Base-by-base conservation (phyloP, 2,329 filamentous ascomycete genomes). In the Trichophyton verrucosum region DNA sequence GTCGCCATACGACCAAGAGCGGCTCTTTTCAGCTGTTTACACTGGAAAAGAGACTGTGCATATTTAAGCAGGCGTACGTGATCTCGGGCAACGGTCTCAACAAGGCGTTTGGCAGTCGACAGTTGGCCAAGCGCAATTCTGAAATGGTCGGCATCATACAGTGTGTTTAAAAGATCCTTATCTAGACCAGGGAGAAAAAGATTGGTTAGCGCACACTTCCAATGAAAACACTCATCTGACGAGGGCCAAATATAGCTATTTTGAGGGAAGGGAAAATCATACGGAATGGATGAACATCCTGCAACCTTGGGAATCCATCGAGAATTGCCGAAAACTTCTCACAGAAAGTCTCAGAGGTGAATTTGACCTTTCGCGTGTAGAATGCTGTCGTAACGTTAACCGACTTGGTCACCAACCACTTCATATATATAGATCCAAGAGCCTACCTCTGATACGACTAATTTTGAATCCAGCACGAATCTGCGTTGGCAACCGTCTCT, bases 101-200 rank as follows among this genome's bases (percentile, higher is more conserved):
- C 95, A 66, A 97, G 79, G 71, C 95, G 89, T 79, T 96, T 97
- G 59, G 94, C 94, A 3, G 94, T 97, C 49, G 91, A 95, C 53
- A 99, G 80, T 76, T 97, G 94, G 63, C 94, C 95, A 40, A 99
- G 87, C 40, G 95, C 94, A 69, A 99, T 97, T 69, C 88, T 86
- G 80, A 97, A 97, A 74, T 96, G 91, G 80, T 99, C 92, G 74
- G 90, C 89, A 84, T 96, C 92, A 80, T 97, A 99, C 53, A 99
- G 86, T 20, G 94, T 97, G 79, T 99, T 97, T 78, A 99, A 87
- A 71, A 95, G 79, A 77, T 91, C 86, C 77, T 88, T 86, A 78
- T 87, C 76, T 78, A 61, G 33, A 5, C 3, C n/a, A 36, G 17
- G 53, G 53, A 61, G 69, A 64, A 70, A 70, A 66, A 5, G 17